Evolutionary conservation across 2,329 filamentous ascomycete genomes (phyloP).

Genomic region (Aspergillus uvarum): DNA sequence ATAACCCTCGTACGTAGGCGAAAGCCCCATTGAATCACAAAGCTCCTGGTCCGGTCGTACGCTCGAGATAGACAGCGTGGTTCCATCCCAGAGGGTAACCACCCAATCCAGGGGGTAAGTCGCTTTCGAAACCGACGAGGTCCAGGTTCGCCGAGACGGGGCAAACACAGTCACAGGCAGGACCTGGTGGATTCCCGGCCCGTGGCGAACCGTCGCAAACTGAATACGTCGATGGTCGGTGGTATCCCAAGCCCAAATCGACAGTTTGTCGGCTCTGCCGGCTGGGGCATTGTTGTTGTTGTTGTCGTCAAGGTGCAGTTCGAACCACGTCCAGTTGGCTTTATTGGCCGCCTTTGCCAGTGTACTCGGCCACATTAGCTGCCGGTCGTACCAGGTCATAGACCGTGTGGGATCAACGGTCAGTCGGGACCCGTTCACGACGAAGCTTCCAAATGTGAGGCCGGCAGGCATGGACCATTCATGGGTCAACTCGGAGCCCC

Average conservation of each 20-base stretch:
- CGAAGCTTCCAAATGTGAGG: neutral
- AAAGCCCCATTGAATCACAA: neutral
- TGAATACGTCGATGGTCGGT: neutral
- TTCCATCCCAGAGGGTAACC: neutral
- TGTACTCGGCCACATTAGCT: neutral
- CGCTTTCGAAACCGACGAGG: neutral
- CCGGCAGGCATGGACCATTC: slow-evolving; percentile 2
- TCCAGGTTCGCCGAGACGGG: neutral
- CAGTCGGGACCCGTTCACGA: neutral
- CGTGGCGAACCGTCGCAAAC: neutral
- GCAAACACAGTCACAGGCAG: neutral
- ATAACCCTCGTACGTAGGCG: neutral
- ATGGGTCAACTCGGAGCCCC: neutral
- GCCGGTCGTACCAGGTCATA: slow-evolving; percentile 1
- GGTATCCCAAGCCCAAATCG: neutral
- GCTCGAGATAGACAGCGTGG: neutral
- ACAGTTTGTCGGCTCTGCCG: too few species aligned
- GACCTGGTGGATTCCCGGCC: neutral
- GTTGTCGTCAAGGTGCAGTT: neutral
- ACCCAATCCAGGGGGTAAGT: neutral
- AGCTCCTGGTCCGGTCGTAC: neutral
- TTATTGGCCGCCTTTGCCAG: neutral
- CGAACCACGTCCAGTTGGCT: slow-evolving; percentile 2
- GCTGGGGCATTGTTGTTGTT: neutral
- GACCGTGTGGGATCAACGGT: neutral